Evolutionary conservation across 805 yeast species (phyloP).

Genomic region (Dipodascus geniculatus): DNA sequence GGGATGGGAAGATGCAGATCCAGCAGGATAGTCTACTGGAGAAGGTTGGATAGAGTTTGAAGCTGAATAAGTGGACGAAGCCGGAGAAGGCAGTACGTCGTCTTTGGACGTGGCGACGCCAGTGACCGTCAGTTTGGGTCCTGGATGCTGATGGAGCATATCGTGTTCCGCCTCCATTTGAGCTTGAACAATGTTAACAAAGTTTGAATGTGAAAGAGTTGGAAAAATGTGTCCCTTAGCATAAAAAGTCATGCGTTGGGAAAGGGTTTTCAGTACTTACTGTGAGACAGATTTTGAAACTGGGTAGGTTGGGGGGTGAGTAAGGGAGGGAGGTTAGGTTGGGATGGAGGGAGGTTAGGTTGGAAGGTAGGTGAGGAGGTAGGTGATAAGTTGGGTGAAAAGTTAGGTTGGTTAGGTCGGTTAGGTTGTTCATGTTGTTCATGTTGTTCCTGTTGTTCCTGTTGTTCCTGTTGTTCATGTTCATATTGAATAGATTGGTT

Average conservation of each 20-base stretch:
- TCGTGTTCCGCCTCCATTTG: neutral
- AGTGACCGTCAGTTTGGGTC: neutral
- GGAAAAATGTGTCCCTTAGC: neutral
- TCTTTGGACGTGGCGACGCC: neutral
- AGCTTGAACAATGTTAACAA: neutral
- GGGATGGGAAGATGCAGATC: neutral
- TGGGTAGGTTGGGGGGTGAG: no score
- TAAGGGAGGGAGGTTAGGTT: no score
- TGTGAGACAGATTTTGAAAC: no score
- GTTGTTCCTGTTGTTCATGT: no score
- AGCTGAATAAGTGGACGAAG: neutral
- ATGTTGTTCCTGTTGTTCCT: no score
- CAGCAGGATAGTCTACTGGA: neutral
- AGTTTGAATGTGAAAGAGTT: neutral
- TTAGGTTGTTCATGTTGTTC: no score
- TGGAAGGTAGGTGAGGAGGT: neutral
- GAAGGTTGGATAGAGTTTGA: neutral
- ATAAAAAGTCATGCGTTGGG: neutral
- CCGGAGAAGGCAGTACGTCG: neutral
- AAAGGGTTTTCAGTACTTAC: slow-evolving; percentile 1
- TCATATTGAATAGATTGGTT: no score
- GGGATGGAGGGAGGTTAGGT: no score
- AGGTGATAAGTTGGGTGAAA: no score
- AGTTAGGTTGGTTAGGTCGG: no score
- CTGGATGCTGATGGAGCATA: neutral